Evolutionary conservation across 768 basidiomycete genomes (phyloP).

Genomic region (Agaricus subrufescens): DNA sequence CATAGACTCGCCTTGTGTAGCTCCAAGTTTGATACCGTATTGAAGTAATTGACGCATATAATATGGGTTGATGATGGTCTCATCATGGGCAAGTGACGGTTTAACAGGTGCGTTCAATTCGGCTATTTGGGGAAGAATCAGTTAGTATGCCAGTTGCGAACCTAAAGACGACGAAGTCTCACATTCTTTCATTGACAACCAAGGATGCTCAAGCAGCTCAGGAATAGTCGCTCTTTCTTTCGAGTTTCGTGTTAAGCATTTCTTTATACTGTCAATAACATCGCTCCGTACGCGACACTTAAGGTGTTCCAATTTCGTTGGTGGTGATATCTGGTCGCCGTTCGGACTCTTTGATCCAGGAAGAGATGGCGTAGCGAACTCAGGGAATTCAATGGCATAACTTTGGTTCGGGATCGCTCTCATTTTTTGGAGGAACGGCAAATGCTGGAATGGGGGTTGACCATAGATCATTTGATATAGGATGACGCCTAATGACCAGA

Average conservation of each 20-base stretch:
- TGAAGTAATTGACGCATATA: conserved; percentile 74
- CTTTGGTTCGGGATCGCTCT: conserved; percentile 81
- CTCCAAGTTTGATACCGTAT: conserved; percentile 66
- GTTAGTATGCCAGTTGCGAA: not conserved
- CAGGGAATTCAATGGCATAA: conserved; percentile 80
- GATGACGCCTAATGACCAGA: conserved; percentile 98
- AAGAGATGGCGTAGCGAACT: conserved; percentile 51
- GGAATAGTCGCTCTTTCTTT: conserved; percentile 88
- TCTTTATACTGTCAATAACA: conserved; percentile 79
- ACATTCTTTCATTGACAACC: conserved; percentile 67
- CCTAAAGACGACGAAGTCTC: conserved; percentile 17
- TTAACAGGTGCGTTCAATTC: conserved; percentile 20
- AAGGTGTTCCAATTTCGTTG: conserved; percentile 63
- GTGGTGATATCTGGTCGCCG: conserved; percentile 30
- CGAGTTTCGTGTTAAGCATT: conserved; percentile 72
- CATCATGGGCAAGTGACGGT: conserved; percentile 39
- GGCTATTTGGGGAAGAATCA: not conserved
- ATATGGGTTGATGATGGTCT: conserved; percentile 73
- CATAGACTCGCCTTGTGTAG: conserved; percentile 32
- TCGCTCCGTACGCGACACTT: conserved; percentile 65
- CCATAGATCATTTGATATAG: conserved; percentile 99
- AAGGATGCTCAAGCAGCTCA: conserved; percentile 76
- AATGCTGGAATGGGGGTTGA: conserved; percentile 84
- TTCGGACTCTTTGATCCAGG: conserved; percentile 29
- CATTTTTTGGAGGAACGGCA: conserved; percentile 86